Conservation (phyloP, 345 rosid genomes). For the Hibiscus tridactylites region DNA sequence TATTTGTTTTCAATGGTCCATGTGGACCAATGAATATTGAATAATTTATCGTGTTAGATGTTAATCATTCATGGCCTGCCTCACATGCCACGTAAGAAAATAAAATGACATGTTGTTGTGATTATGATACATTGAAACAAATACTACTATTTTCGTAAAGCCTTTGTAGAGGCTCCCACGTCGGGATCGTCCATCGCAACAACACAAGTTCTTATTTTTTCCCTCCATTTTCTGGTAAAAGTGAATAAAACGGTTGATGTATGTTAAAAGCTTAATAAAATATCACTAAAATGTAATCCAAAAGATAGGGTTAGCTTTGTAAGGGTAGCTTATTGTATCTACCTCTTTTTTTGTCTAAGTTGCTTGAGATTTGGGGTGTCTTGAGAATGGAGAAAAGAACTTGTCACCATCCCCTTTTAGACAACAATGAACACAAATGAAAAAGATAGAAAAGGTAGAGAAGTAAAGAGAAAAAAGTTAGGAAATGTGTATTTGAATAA, state of each 20-base stretch:
- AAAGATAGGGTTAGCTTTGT: too few species aligned
- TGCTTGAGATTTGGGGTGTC: slow-evolving; percentile 26
- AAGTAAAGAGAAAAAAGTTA: not conserved
- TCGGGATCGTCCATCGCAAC: too few species aligned
- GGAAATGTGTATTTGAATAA: too few species aligned
- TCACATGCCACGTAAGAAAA: not conserved
- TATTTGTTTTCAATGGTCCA: not conserved
- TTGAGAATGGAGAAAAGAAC: slow-evolving; percentile 33
- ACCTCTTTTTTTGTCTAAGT: not conserved
- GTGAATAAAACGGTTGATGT: too few species aligned
- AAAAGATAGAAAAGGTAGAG: not conserved
- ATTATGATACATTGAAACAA: too few species aligned
- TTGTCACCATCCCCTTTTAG: slow-evolving; percentile 8
- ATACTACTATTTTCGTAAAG: not conserved
- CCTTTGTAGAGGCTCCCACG: too few species aligned
- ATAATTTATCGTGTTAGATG: not conserved
- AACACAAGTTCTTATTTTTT: too few species aligned
- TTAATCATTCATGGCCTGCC: not conserved
- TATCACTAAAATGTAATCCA: too few species aligned
- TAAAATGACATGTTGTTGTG: not conserved
- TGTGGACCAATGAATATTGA: slow-evolving; percentile 7
- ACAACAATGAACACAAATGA: not conserved
- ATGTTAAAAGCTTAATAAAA: too few species aligned
- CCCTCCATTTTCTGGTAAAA: too few species aligned
- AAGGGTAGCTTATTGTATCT: too few species aligned